Evolutionary conservation across 176 grass and related monocot species (phyloP).

Genomic region (Tuctoria greenei): DNA sequence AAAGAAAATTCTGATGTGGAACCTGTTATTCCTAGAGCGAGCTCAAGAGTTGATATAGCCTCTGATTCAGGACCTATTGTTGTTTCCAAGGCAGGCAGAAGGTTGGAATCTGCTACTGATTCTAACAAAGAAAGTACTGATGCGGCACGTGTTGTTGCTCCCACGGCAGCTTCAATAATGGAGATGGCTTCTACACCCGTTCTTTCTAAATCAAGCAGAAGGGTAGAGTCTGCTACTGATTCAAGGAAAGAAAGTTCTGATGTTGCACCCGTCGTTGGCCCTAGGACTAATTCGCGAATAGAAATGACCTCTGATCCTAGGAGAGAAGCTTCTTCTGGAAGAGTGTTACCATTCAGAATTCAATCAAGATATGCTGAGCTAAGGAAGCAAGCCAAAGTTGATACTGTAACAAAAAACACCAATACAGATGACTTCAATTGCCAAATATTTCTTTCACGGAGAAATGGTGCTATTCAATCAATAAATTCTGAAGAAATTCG

Average conservation of each 20-base stretch:
- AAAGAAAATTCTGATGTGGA: conserved; percentile 59
- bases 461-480: conserved; percentile 56
- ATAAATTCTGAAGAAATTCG: conserved; percentile 52
- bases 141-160: conserved; percentile 43
- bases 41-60: conserved; percentile 53
- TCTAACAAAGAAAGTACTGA: conserved; percentile 73
- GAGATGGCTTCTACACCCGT: conserved; percentile 45
- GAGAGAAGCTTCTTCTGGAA: conserved; percentile 64
- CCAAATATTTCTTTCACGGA: conserved; percentile 58
- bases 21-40: conserved; percentile 59
- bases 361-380: conserved; percentile 65
- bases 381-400: conserved; percentile 51
- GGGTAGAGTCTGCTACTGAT: conserved; percentile 46
- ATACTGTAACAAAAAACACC: conserved; percentile 47
- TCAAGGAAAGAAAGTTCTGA: conserved; percentile 65
- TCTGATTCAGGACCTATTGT: conserved; percentile 51
- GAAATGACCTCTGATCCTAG: conserved; percentile 65
- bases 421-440: conserved; percentile 52
- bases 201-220: conserved; percentile 52
- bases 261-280: conserved; percentile 45
- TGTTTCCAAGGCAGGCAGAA: conserved; percentile 59
- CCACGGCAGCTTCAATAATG: conserved; percentile 56
- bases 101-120: conserved; percentile 48
- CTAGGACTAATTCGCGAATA: conserved; percentile 63
- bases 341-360: conserved; percentile 44